phyloP scores from a whole-genome alignment of 2,329 filamentous ascomycete species.

The Cladosporium halotolerans region DNA sequence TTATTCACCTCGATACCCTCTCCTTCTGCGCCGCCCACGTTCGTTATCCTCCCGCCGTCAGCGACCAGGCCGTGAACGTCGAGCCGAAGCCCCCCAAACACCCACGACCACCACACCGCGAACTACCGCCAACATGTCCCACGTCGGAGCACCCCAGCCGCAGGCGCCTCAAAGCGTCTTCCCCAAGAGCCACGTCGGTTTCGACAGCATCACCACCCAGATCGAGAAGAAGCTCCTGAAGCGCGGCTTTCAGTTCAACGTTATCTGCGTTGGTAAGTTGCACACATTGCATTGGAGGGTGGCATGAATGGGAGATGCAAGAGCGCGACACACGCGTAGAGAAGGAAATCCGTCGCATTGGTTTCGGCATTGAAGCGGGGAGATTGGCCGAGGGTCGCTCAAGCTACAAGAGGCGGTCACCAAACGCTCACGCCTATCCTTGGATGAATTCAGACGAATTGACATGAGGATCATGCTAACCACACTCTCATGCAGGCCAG shows the following conservation, averaged over 20 bases:
- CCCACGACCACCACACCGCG: not conserved
- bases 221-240: constrained; percentile 99
- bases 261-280: constrained; percentile 93
- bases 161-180: constrained; percentile 54
- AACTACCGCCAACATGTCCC: constrained; percentile 4
- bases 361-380: not conserved
- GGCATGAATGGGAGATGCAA: not conserved
- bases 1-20: constrained; percentile 7
- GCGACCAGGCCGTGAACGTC: constrained; percentile 6
- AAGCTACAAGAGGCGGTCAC: too few relatives aligned
- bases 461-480: not conserved
- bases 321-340: too few relatives aligned
- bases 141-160: constrained; percentile 27
- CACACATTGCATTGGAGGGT: not conserved
- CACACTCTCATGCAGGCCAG: constrained; percentile 59
- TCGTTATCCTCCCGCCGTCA: constrained; percentile 6
- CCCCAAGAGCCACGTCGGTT: constrained; percentile 97
- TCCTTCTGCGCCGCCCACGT: not conserved
- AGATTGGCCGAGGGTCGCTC: too few relatives aligned
- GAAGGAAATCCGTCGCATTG: too few relatives aligned
- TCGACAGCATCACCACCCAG: constrained; percentile 99
- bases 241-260: constrained; percentile 99
- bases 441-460: not conserved
- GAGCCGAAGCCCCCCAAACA: constrained; percentile 5
- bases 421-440: too few relatives aligned